Base-by-base conservation (phyloP, 352 stramenopile genomes). In the Plasmopara muralis region DNA sequence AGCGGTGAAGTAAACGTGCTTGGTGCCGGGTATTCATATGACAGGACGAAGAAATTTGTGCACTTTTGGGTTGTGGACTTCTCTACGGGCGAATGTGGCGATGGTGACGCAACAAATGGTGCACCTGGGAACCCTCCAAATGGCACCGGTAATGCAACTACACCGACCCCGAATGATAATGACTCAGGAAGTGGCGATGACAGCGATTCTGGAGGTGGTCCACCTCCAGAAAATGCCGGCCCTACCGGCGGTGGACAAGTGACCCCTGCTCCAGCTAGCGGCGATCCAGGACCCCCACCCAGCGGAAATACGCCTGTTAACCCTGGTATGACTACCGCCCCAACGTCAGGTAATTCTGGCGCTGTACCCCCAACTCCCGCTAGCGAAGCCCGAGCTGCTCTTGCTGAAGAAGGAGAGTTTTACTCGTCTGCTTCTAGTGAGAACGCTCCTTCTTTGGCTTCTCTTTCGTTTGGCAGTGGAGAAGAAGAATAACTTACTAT, bases 11-110 rank as follows among this genome's bases (percentile, higher is more conserved):
- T 42, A 16, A 70, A 42, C 25, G 65, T 66, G 44, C 59, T 75
- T 44, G 66, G 66, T 5, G 43, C 53, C 5, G 66, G 66, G 12
- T 75, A 75, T 56, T 44, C 60, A 10, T 75, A 64, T 53, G 65
- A 72, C 52, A 67, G 55, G 58, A 70, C 53, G 6, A 47, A 33
- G 38, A 70, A 64, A 47, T 68, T 62, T 45, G 53, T 66, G 50
- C 63, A 75, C 56, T 75, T 64, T 55, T 75, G 66, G 66, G 60
- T 50, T 4, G 59, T 70, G 25, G 60, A 68, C 54, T 75, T 70
- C 35, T 61, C 63, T 16, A 50, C 54, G 13, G 63, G 55, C 7
- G 50, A 55, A 39, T 75, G 66, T 45, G 62, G 57, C 37, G 37
- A 41, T 13, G 37, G 12, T 16, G n/a, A 8, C 14, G 37, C 37